Percentiles rank a stretch among this genome's conserved stretches.
These are phyloP conservation scores for Rhizopogon vesiculosus DNA, from an alignment of 768 basidiomycete genomes.

Conservation along the genomic window DNA sequence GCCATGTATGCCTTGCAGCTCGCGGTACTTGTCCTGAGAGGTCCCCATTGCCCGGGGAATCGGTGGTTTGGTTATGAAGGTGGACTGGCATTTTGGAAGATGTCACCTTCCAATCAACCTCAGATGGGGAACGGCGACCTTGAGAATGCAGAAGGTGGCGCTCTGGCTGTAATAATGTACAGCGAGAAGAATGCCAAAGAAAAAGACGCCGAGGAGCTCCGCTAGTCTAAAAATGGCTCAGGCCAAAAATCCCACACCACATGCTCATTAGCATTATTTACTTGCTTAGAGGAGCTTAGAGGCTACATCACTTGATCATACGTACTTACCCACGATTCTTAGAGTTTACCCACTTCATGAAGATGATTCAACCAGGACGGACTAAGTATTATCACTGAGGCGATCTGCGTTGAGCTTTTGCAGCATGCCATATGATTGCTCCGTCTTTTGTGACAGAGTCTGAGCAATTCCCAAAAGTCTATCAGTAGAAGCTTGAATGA, in stretches of 20 bases:
- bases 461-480: too few species aligned
- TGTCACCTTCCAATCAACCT: background rate
- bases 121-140: background rate
- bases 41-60: conserved; percentile 29
- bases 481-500: too few species aligned
- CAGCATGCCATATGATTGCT: too few species aligned
- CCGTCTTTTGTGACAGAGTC: too few species aligned
- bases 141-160: background rate
- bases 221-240: background rate
- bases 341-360: too few species aligned
- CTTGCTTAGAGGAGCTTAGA: background rate
- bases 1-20: conserved; percentile 31
- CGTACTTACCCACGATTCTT: background rate
- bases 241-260: background rate
- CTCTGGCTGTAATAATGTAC: background rate
- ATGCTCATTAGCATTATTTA: background rate
- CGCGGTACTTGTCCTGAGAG: conserved; percentile 30
- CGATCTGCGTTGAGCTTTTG: too few species aligned
- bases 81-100: conserved; percentile 26
- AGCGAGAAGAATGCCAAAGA: background rate
- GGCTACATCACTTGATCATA: background rate
- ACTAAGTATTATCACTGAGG: too few species aligned
- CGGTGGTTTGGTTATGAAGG: conserved; percentile 63
- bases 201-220: background rate
- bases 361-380: too few species aligned